A percentile compares a stretch with the other conserved stretches of the same genome.
Conservation (phyloP, 257 asterid genomes). For the Mitragyna speciosa region DNA sequence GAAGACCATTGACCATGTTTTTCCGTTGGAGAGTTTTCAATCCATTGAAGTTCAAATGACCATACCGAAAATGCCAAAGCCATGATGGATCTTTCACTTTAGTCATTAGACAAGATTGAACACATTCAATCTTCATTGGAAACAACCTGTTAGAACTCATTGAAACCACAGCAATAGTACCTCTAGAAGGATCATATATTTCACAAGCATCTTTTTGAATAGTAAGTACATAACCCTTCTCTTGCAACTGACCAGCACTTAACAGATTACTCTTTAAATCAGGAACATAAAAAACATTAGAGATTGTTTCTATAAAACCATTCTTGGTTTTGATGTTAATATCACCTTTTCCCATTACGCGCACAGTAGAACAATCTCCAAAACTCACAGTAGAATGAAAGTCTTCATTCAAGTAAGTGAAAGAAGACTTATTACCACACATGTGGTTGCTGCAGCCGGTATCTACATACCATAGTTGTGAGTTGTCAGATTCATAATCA, state of each 20-base stretch:
- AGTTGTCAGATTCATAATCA: too few species aligned
- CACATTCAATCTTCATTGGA: too few species aligned
- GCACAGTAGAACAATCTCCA: not conserved
- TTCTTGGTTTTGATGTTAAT: too few species aligned
- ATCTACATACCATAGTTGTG: not conserved
- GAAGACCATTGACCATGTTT: not conserved
- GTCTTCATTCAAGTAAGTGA: not conserved
- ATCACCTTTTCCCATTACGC: not conserved
- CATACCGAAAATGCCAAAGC: not conserved
- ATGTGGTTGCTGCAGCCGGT: not conserved
- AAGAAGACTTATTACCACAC: not conserved
- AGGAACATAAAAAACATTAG: not conserved
- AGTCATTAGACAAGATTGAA: too few species aligned
- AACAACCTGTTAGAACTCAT: too few species aligned
- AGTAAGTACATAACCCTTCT: too few species aligned
- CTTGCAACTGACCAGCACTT: slow-evolving; percentile 18
- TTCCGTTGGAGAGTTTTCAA: not conserved
- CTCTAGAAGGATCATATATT: too few species aligned
- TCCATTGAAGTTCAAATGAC: not conserved
- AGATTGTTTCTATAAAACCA: too few species aligned
- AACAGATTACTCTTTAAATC: not conserved
- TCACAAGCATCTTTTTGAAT: too few species aligned
- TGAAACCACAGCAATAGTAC: too few species aligned
- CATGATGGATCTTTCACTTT: too few species aligned
- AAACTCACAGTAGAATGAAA: not conserved